Percentiles rank a stretch among this genome's conserved stretches.
Evolutionary conservation across 108 stramenopile genomes (phyloP).

Genomic region (Pseudonitzschia multiseries): DNA sequence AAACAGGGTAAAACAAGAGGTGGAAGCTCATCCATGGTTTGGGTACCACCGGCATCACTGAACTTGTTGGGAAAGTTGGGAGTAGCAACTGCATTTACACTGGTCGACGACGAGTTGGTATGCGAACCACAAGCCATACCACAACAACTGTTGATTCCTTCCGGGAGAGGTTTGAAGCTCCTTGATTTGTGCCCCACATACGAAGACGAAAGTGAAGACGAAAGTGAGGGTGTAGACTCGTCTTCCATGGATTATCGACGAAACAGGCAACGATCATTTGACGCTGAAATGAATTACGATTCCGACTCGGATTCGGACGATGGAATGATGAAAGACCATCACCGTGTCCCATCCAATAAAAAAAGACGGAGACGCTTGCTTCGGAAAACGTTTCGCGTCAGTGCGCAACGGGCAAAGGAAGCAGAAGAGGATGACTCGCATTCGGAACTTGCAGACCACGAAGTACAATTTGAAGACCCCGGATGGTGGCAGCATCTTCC

Average conservation of each 20-base stretch:
- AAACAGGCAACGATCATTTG: conserved; percentile 15
- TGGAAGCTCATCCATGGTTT: conserved; percentile 21
- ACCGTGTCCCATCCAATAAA: conserved; percentile 23
- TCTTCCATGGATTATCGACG: conserved; percentile 11
- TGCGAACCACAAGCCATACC: conserved; percentile 80
- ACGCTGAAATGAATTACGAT: conserved; percentile 25
- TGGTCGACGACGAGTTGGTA: conserved; percentile 86
- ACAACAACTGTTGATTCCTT: conserved; percentile 86
- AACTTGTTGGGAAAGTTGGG: conserved; percentile 79
- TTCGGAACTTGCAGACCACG: conserved; percentile 26
- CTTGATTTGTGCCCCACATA: conserved; percentile 76
- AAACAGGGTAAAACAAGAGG: conserved; percentile 4
- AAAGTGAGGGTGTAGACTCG: conserved; percentile 24
- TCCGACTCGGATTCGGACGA: conserved; percentile 46
- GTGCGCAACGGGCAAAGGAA: conserved; percentile 11
- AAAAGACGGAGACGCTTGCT: conserved; percentile 29
- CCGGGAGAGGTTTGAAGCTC: conserved; percentile 76
- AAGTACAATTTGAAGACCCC: conserved; percentile 92
- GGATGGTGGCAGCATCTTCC: conserved; percentile 87
- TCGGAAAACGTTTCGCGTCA: conserved; percentile 17
- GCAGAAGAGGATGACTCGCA: conserved; percentile 12
- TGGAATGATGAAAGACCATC: conserved; percentile 22
- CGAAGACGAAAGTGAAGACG: conserved; percentile 51
- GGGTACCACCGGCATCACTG: conserved; percentile 71
- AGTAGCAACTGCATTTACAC: conserved; percentile 67